These are phyloP conservation scores for Boechera stricta DNA, from an alignment of 345 rosid genomes.

Conservation along the genomic window DNA sequence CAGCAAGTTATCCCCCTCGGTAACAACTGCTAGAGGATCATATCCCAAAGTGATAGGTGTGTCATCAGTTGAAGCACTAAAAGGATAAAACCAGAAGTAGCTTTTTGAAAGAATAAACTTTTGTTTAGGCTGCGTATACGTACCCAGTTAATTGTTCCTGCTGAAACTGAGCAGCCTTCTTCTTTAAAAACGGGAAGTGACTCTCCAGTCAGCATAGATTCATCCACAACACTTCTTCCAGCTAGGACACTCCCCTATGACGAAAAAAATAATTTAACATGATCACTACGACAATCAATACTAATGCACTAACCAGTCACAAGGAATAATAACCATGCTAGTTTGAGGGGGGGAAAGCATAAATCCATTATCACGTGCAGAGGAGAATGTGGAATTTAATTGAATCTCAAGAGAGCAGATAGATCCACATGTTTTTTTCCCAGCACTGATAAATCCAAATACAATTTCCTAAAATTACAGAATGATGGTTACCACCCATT, in stretches of 20 bases:
- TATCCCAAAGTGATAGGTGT: background rate
- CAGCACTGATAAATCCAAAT: background rate
- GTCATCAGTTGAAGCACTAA: constrained; percentile 11
- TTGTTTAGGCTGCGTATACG: constrained; percentile 20
- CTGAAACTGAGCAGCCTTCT: constrained; percentile 71
- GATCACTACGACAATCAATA: constrained; percentile 14
- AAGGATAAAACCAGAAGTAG: background rate
- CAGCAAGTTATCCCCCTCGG: background rate
- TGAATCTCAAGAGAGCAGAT: constrained; percentile 16
- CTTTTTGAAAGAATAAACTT: background rate
- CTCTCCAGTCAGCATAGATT: constrained; percentile 98
- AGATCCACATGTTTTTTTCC: background rate
- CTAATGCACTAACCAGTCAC: constrained; percentile 14
- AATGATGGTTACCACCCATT: constrained; percentile 21
- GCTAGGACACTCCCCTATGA: constrained; percentile 82
- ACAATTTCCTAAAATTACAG: constrained; percentile 9
- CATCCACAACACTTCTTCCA: constrained; percentile 97
- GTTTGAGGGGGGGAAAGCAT: background rate
- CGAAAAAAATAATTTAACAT: constrained; percentile 31
- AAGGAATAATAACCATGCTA: background rate
- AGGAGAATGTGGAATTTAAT: constrained; percentile 19
- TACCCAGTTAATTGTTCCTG: constrained; percentile 98
- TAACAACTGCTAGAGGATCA: background rate
- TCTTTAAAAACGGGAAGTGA: constrained; percentile 93
- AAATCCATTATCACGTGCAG: constrained; percentile 11